Conservation (phyloP, 305 asterid species). For the Solanum aculeatissimum region DNA sequence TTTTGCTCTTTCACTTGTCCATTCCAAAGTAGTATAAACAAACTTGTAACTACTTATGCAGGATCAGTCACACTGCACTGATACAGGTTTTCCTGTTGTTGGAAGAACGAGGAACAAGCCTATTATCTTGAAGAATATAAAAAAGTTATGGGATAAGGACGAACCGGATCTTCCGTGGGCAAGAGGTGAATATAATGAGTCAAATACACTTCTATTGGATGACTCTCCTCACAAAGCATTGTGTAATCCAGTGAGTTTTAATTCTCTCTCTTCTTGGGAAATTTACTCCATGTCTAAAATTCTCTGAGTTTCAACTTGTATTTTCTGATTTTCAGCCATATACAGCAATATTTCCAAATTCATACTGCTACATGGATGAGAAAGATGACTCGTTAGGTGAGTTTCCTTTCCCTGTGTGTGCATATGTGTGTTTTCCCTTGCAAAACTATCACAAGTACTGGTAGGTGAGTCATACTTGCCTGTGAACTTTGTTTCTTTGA, state of each 20-base stretch:
- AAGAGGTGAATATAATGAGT: slow-evolving; percentile 56
- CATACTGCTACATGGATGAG: slow-evolving; percentile 31
- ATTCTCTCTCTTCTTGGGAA: neutral
- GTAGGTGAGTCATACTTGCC: neutral
- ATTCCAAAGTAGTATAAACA: neutral
- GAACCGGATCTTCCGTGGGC: slow-evolving; percentile 80
- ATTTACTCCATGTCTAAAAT: neutral
- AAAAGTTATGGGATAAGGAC: slow-evolving; percentile 63
- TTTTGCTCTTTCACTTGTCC: neutral
- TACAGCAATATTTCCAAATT: slow-evolving; percentile 73
- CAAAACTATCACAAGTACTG: neutral
- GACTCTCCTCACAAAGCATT: slow-evolving; percentile 84
- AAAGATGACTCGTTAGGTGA: slow-evolving; percentile 70
- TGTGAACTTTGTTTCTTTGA: neutral
- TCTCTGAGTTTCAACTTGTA: neutral
- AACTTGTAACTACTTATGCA: slow-evolving; percentile 20
- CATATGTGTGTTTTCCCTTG: neutral
- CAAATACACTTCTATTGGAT: slow-evolving; percentile 77
- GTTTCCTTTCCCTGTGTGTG: slow-evolving; percentile 9
- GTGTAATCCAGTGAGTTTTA: slow-evolving; percentile 67
- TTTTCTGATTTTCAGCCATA: slow-evolving; percentile 38
- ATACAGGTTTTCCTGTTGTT: slow-evolving; percentile 41
- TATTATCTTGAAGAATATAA: slow-evolving; percentile 63
- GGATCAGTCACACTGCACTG: slow-evolving; percentile 85
- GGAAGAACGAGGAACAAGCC: slow-evolving; percentile 55